phyloP scores from a whole-genome alignment of 306 rosid genomes.

The Lotus japonicus region DNA sequence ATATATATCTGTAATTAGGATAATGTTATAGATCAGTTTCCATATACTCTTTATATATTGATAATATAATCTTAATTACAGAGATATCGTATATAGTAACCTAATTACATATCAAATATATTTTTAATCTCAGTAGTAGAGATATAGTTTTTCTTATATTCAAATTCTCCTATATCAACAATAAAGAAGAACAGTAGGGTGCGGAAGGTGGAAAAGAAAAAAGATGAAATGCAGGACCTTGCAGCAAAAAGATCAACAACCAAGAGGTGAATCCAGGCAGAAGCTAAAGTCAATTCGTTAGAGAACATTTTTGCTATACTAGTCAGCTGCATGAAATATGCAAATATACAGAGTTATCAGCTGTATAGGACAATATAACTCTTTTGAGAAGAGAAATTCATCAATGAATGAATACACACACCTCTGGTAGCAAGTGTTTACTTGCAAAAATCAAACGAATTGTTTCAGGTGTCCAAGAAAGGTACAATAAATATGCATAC shows the following conservation, averaged over 20 bases:
- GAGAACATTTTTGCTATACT: constrained; percentile 85
- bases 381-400: constrained; percentile 18
- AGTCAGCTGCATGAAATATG: constrained; percentile 48
- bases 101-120: too few relatives aligned
- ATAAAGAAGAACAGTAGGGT: neutral
- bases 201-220: neutral
- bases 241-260: constrained; percentile 93
- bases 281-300: constrained; percentile 82
- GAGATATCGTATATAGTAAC: too few relatives aligned
- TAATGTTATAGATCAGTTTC: too few relatives aligned
- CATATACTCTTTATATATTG: too few relatives aligned
- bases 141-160: too few relatives aligned
- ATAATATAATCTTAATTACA: too few relatives aligned
- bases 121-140: too few relatives aligned
- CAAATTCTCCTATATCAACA: neutral
- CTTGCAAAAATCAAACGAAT: constrained; percentile 59
- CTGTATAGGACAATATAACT: neutral
- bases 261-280: constrained; percentile 97
- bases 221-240: constrained; percentile 43
- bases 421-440: constrained; percentile 93
- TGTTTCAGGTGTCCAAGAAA: constrained; percentile 94
- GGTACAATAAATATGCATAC: constrained; percentile 75
- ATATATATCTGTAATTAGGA: too few relatives aligned
- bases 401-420: constrained; percentile 33
- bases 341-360: neutral